Evolutionary conservation across 768 basidiomycete genomes (phyloP).

Genomic region (Piloderma croceum): DNA sequence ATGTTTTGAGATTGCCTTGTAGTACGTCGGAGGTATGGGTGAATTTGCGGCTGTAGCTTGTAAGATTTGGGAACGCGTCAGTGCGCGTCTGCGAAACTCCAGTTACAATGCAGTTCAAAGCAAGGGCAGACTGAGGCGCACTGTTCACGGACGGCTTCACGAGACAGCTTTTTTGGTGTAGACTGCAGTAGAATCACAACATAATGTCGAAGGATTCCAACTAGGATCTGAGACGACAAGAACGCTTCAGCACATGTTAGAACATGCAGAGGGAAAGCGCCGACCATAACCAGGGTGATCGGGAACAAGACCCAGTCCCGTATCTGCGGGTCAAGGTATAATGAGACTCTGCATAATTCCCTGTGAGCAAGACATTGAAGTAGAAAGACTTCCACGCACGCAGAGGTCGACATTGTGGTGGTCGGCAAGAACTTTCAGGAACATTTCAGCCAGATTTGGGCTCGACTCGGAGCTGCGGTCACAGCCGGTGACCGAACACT

Average conservation of each 20-base stretch:
- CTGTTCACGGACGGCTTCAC: conserved; percentile 88
- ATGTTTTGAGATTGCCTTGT: conserved; percentile 68
- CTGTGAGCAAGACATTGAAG: neutral
- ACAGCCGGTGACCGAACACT: conserved; percentile 28
- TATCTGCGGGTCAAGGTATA: conserved; percentile 91
- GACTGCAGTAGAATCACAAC: conserved; percentile 82
- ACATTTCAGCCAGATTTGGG: too few relatives aligned
- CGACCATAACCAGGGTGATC: conserved; percentile 95
- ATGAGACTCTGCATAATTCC: conserved; percentile 37
- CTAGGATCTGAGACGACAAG: conserved; percentile 60
- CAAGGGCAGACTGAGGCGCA: conserved; percentile 34
- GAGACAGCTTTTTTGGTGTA: conserved; percentile 72
- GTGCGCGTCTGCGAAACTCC: conserved; percentile 51
- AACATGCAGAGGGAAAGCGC: conserved; percentile 11
- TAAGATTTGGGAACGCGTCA: conserved; percentile 79
- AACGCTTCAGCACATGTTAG: too few relatives aligned
- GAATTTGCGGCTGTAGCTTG: conserved; percentile 77
- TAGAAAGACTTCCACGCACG: conserved; percentile 29
- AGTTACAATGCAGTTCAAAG: conserved; percentile 2
- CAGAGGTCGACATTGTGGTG: conserved; percentile 38
- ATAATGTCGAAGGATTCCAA: conserved; percentile 90
- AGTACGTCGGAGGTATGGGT: conserved; percentile 69
- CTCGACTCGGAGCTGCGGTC: conserved; percentile 1
- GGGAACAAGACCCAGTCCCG: conserved; percentile 93
- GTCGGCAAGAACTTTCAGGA: conserved; percentile 16